Conservation (phyloP, 2,329 filamentous ascomycete genomes). For the Aciculosporium take region DNA sequence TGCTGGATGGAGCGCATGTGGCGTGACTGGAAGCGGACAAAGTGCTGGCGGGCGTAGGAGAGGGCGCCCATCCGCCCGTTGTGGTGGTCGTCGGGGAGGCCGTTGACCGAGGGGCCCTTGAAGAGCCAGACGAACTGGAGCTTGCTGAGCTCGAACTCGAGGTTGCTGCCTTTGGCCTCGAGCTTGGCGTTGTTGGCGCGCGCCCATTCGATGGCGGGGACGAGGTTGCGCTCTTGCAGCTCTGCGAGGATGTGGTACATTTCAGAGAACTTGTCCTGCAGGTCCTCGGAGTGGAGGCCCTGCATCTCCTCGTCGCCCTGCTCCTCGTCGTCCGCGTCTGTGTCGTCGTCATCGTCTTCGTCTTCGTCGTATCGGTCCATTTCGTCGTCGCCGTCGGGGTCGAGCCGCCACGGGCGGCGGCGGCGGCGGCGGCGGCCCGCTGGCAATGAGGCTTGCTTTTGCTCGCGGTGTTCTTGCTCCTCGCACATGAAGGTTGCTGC, state of each 20-base stretch:
- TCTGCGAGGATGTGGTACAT: slow-evolving; percentile 86
- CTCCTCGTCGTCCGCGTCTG: slow-evolving; percentile 2
- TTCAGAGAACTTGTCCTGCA: slow-evolving; percentile 69
- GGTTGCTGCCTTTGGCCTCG: slow-evolving; percentile 72
- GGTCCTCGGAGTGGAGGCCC: slow-evolving; percentile 26
- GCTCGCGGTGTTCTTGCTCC: slow-evolving; percentile 27
- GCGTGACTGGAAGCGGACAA: slow-evolving; percentile 57
- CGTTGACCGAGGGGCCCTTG: slow-evolving; percentile 42
- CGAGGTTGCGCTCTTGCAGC: slow-evolving; percentile 58
- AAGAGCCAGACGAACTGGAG: slow-evolving; percentile 86
- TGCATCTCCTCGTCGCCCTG: slow-evolving; percentile 13
- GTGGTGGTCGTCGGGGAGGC: slow-evolving; percentile 36
- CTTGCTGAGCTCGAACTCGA: slow-evolving; percentile 88
- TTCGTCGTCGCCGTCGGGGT: slow-evolving; percentile 20
- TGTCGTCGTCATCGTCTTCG: slow-evolving; percentile 8
- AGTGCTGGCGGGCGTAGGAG: slow-evolving; percentile 60
- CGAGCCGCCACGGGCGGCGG: slow-evolving; percentile 9
- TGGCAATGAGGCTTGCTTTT: slow-evolving; percentile 8
- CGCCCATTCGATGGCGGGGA: slow-evolving; percentile 81
- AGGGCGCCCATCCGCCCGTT: slow-evolving; percentile 53
- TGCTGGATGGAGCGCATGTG: slow-evolving; percentile 70
- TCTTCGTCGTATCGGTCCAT: slow-evolving; percentile 16
- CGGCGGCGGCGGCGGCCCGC: slow-evolving; percentile 6
- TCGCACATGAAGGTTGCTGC: slow-evolving; percentile 76
- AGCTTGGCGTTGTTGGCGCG: slow-evolving; percentile 53